A percentile compares a stretch with the other conserved stretches of the same genome.
Conservation (phyloP, 1,139 yeast genomes). For the Geotrichum restrictum region DNA sequence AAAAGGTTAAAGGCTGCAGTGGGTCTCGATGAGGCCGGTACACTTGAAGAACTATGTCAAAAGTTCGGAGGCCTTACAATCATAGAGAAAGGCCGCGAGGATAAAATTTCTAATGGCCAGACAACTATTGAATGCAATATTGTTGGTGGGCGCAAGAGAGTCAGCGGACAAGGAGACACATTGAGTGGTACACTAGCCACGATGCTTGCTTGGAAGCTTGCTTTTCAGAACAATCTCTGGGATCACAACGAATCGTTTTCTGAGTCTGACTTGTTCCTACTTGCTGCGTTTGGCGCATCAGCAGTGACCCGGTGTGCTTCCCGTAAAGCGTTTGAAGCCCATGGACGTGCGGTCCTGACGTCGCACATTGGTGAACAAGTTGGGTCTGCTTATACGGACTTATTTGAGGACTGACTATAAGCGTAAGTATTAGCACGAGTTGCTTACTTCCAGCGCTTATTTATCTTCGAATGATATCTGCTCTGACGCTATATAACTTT, state of each 20-base stretch:
- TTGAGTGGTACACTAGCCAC: conserved; percentile 69
- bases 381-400: conserved; percentile 56
- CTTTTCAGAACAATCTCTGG: conserved; percentile 60
- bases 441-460: too few relatives aligned
- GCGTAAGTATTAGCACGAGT: too few relatives aligned
- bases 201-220: conserved; percentile 59
- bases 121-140: conserved; percentile 32
- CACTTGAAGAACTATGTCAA: conserved; percentile 48
- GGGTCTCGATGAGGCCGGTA: conserved; percentile 40
- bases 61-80: conserved; percentile 60
- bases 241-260: conserved; percentile 43
- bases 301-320: conserved; percentile 65
- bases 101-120: conserved; percentile 55
- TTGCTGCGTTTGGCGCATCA: conserved; percentile 76
- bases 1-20: conserved; percentile 55
- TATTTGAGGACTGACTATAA: conserved; percentile 46
- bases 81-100: conserved; percentile 67
- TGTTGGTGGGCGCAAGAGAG: conserved; percentile 66
- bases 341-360: conserved; percentile 81
- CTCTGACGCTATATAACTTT: too few relatives aligned
- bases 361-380: conserved; percentile 70
- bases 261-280: conserved; percentile 41
- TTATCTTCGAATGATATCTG: too few relatives aligned
- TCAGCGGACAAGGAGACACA: conserved; percentile 89
- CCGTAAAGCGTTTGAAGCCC: conserved; percentile 55